Evolutionary conservation across 345 rosid species (phyloP).

Genomic region (Anastatica hierochuntica): DNA sequence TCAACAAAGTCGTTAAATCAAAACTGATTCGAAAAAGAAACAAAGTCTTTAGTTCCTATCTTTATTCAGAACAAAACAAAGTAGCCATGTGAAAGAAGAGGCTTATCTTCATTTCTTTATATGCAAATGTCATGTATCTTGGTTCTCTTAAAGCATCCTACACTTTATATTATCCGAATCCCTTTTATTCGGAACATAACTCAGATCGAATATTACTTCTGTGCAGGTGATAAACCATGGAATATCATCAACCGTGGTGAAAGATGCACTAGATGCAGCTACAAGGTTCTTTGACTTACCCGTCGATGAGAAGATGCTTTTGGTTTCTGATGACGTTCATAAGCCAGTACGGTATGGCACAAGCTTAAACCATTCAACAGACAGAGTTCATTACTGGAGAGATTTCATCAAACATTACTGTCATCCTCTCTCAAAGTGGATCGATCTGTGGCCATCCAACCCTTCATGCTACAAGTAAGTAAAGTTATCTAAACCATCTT

Average conservation of each 20-base stretch:
- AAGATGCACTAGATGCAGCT: slow-evolving; percentile 35
- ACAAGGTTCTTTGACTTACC: slow-evolving; percentile 48
- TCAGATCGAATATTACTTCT: slow-evolving; percentile 2
- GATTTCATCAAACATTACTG: slow-evolving; percentile 55
- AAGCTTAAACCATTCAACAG: slow-evolving; percentile 40
- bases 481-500: neutral
- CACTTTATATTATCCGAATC: neutral
- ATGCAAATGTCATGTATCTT: slow-evolving; percentile 1
- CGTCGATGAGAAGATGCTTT: slow-evolving; percentile 36
- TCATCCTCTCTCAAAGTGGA: slow-evolving; percentile 50
- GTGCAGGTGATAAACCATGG: slow-evolving; percentile 44
- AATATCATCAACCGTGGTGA: slow-evolving; percentile 28
- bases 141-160: neutral
- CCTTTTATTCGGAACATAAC: neutral
- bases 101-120: neutral
- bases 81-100: too few relatives aligned
- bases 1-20: slow-evolving; percentile 1
- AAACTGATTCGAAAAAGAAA: too few relatives aligned
- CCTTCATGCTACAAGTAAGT: slow-evolving; percentile 48
- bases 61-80: too few relatives aligned
- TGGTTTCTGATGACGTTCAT: slow-evolving; percentile 34
- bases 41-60: slow-evolving; percentile 2
- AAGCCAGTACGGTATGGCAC: slow-evolving; percentile 49
- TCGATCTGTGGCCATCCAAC: slow-evolving; percentile 45
- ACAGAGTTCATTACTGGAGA: slow-evolving; percentile 50